Evolutionary conservation across 2,329 filamentous ascomycete species (phyloP), one percentile per base, ranked within the genome.

Genomic region (Sphaerulina musiva): DNA sequence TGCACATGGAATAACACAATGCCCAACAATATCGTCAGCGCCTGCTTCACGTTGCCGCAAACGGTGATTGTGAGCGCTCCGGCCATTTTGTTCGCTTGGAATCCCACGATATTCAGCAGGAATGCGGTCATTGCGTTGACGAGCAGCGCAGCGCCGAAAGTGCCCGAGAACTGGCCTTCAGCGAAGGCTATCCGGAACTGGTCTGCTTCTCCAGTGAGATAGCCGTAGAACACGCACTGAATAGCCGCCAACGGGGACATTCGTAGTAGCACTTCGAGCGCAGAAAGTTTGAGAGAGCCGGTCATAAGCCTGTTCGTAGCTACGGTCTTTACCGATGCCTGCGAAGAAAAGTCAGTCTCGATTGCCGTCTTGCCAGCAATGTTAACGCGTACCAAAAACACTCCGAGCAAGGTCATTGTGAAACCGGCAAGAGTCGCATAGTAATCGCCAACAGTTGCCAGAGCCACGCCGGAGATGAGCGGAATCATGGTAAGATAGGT

Each of bases 231-330:
- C 8, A 62, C 47, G 51, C 60, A 62, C 42, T 62, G 59, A 4
- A 61, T 53, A 3, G 57, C 57, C 6, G 60, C 60, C 9, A 62
- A 51, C 9, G 60, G 60, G 23, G 60, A 62, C 58, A 62, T 60
- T 38, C 59, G 56, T 60, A 81, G 73, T 26, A 84, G 75, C 20
- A 84, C 74, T 64, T 85, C 82, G 57, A 83, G 73, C 2, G 80
- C 76, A 0, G 79, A 77, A 3, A 84, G 75, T 17, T 76, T 74
- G 29, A 84, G 74, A 3, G 76, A 74, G 32, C 80, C 81, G 7
- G 81, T 84, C 79, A 84, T 82, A 62, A 84, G 76, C 63, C 79
- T 77, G 69, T 84, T 84, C 36, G 81, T 83, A 31, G 80, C 79
- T 34, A 85, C 78, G 1, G 81, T 84, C 74, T 84, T 84, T 68